Base-by-base conservation (phyloP, 768 basidiomycete species). In the Steccherinum ochraceum region DNA sequence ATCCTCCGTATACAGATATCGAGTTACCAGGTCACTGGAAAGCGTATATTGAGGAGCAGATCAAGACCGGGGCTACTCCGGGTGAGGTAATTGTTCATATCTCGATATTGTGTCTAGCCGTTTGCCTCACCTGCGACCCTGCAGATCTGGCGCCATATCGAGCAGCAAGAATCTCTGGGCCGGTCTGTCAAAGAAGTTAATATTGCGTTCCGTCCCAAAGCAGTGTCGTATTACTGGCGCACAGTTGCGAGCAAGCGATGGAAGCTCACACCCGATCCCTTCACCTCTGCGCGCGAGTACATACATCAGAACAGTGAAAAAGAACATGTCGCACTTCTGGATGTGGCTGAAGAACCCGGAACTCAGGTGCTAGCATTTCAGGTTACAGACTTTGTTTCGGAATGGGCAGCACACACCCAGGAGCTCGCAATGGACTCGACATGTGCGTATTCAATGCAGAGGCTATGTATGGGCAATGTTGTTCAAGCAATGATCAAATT, bases 381-480 rank as follows among this genome's bases (percentile, higher is more conserved):
- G 21, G 41, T 52, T 0, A 56, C 30, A 11, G 52, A 56, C 35
- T 47, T 56, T 35, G n/a, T 52, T 1, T 20, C 12, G 3, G 45
- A 4, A 16, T 56, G 55, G 51, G 51, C 48, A 1, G 7, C 3
- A 11, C 25, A 52, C 27, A 52, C 51, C 1, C 55, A 50, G 21
- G 55, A 56, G 44, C 45, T 56, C 3, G 55, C 30, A 4, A 50
- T 56, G 52, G 55, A 56, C 45, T 56, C 55, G 2, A 56, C 55
- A 20, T 56, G 55, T 56, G 35, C 12, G 55, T 25, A 20, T 4
- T 24, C 12, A 2, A 25, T n/a, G n/a, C n/a, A 3, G 20, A 18
- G 5, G 5, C 21, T 19, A 23, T 20, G n/a, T 27, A 45, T 24
- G 21, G 39, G 11, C 12, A 11, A 39, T 19, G 19, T 21, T 51